These are phyloP conservation scores for Lophiostoma macrostomum DNA, from an alignment of 495 filamentous ascomycete genomes.

Conservation along the genomic window DNA sequence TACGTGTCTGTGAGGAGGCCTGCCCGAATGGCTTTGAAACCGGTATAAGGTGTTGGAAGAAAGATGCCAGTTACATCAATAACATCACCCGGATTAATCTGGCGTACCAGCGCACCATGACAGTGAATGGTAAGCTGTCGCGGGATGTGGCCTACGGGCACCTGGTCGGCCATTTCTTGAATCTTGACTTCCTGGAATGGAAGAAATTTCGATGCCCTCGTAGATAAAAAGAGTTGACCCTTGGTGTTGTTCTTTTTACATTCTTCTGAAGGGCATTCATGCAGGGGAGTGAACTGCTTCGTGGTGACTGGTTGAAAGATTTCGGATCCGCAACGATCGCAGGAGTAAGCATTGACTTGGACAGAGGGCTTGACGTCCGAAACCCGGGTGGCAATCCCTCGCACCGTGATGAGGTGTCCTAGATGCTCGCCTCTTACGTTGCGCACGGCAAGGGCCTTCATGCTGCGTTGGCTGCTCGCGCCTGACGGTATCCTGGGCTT, in stretches of 20 bases:
- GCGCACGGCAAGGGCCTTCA: slow-evolving; percentile 87
- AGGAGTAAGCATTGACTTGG: slow-evolving; percentile 94
- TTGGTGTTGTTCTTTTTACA: slow-evolving; percentile 88
- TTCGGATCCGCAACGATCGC: slow-evolving; percentile 92
- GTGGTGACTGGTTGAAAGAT: slow-evolving; percentile 95
- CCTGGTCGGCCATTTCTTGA: slow-evolving; percentile 97
- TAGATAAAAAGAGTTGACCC: slow-evolving; percentile 88
- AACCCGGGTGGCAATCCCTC: slow-evolving; percentile 91
- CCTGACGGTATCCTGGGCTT: slow-evolving; percentile 76
- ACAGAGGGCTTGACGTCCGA: slow-evolving; percentile 98
- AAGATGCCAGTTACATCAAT: slow-evolving; percentile 94
- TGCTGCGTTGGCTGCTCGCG: slow-evolving; percentile 57
- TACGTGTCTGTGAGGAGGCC: slow-evolving; percentile 96
- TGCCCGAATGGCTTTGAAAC: slow-evolving; percentile 93
- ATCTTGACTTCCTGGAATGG: slow-evolving; percentile 99
- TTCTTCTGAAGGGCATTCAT: slow-evolving; percentile 79
- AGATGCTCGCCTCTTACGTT: slow-evolving; percentile 90
- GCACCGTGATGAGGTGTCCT: slow-evolving; percentile 87
- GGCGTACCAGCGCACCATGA: slow-evolving; percentile 77
- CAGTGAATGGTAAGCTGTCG: slow-evolving; percentile 85
- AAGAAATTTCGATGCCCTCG: slow-evolving; percentile 91
- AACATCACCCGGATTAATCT: slow-evolving; percentile 89
- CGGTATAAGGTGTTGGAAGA: slow-evolving; percentile 94
- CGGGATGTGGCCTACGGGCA: slow-evolving; percentile 95
- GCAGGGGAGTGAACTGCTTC: slow-evolving; percentile 83